These are phyloP conservation scores for Polygonum maritimum DNA, from an alignment of 148 eudicot genomes.

Conservation along the genomic window DNA sequence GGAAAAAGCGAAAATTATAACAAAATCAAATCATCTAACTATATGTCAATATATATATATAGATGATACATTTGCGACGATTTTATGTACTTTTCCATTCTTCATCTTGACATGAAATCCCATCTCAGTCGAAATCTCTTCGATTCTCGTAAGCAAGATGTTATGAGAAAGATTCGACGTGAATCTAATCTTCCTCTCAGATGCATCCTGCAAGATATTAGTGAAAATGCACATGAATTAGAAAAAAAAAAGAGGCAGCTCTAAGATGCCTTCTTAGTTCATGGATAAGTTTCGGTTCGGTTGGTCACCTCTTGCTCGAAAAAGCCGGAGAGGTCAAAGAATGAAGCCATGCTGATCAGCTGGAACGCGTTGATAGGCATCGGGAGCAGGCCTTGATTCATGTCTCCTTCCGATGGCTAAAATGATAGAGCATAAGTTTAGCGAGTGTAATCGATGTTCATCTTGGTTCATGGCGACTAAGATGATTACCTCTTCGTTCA, in stretches of 20 bases:
- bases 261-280: no score
- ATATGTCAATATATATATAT: not conserved
- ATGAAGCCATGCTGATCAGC: conserved; percentile 93
- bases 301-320: conserved; percentile 76
- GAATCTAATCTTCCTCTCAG: conserved; percentile 82
- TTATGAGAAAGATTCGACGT: conserved; percentile 62
- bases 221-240: not conserved
- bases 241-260: no score
- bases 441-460: no score
- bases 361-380: conserved; percentile 79
- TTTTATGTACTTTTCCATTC: conserved; percentile 61
- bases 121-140: conserved; percentile 59
- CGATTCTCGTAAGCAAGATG: conserved; percentile 69
- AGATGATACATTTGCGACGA: not conserved
- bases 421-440: not conserved
- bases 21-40: not conserved
- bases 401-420: conserved; percentile 47
- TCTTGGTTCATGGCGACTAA: no score
- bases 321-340: conserved; percentile 90
- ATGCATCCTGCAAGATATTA: conserved; percentile 36
- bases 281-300: not conserved
- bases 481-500: conserved; percentile 38
- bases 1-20: not conserved
- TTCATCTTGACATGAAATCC: conserved; percentile 74
- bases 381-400: conserved; percentile 29